phyloP scores from a whole-genome alignment of 2,329 filamentous ascomycete species.

The Apiospora aurea region DNA sequence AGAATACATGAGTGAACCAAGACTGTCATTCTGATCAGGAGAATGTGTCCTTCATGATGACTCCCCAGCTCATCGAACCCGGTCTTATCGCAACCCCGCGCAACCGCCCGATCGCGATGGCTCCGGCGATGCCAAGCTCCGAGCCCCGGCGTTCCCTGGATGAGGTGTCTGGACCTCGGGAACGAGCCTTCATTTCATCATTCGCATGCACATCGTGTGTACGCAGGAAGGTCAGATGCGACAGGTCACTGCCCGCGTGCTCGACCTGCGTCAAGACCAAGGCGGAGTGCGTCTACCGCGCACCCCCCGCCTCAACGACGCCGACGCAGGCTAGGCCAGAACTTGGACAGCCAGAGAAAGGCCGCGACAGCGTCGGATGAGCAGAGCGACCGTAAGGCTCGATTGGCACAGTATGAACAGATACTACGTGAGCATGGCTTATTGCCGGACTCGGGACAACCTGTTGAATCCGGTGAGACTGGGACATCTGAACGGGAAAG shows the following conservation, averaged over 20 bases:
- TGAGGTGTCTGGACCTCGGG: neutral
- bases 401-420: slow-evolving; percentile 46
- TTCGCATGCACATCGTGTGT: slow-evolving; percentile 40
- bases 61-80: neutral
- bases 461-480: neutral
- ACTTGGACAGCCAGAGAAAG: neutral
- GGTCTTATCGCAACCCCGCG: neutral
- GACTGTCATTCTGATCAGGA: neutral
- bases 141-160: neutral
- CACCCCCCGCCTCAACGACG: slow-evolving; percentile 45
- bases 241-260: slow-evolving; percentile 35
- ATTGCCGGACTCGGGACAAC: slow-evolving; percentile 29
- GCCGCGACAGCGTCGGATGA: neutral
- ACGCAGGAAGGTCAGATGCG: slow-evolving; percentile 41
- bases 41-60: neutral
- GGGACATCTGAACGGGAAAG: neutral
- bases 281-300: slow-evolving; percentile 49
- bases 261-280: slow-evolving; percentile 38
- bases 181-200: neutral
- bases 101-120: neutral
- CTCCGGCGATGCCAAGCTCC: neutral
- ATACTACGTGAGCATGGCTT: slow-evolving; percentile 46
- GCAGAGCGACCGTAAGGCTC: slow-evolving; percentile 40
- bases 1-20: neutral
- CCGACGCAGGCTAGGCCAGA: slow-evolving; percentile 37